These are phyloP conservation scores for Juncus inflexus DNA, from an alignment of 176 grass and related monocot genomes.

Conservation along the genomic window DNA sequence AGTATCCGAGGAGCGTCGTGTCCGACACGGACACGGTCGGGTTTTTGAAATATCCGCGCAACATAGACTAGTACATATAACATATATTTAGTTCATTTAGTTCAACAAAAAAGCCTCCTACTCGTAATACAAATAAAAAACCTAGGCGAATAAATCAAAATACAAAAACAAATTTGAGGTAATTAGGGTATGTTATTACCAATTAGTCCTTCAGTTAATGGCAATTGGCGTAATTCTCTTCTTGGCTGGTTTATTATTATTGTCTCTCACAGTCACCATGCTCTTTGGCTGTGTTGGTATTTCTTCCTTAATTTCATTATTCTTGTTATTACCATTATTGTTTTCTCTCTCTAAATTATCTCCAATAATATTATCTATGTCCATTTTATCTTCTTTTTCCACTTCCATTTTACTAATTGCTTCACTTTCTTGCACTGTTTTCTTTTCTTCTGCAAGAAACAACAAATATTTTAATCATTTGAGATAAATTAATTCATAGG, in stretches of 20 bases:
- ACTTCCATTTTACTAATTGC: constrained; percentile 18
- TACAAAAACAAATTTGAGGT: background rate
- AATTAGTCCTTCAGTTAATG: constrained; percentile 37
- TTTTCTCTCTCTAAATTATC: constrained; percentile 32
- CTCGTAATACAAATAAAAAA: constrained; percentile 4
- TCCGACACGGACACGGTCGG: no score
- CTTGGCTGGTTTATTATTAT: constrained; percentile 38
- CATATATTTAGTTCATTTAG: constrained; percentile 3
- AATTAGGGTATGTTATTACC: background rate
- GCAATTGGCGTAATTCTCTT: constrained; percentile 44
- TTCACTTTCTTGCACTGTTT: constrained; percentile 33
- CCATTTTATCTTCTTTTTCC: constrained; percentile 33
- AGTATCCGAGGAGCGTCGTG: no score
- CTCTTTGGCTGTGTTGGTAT: constrained; percentile 2
- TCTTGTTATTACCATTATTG: constrained; percentile 10
- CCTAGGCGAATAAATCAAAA: no score
- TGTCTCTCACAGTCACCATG: constrained; percentile 9
- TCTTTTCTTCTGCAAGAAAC: constrained; percentile 35
- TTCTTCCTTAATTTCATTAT: constrained; percentile 13
- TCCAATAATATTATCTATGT: constrained; percentile 36
- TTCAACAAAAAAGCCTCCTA: background rate
- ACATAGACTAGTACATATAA: constrained; percentile 1
- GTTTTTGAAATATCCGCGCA: no score
- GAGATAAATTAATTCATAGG: background rate
- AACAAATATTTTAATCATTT: constrained; percentile 15